Base-by-base conservation (phyloP, 495 filamentous ascomycete species). In the Aspergillus nanangensis region DNA sequence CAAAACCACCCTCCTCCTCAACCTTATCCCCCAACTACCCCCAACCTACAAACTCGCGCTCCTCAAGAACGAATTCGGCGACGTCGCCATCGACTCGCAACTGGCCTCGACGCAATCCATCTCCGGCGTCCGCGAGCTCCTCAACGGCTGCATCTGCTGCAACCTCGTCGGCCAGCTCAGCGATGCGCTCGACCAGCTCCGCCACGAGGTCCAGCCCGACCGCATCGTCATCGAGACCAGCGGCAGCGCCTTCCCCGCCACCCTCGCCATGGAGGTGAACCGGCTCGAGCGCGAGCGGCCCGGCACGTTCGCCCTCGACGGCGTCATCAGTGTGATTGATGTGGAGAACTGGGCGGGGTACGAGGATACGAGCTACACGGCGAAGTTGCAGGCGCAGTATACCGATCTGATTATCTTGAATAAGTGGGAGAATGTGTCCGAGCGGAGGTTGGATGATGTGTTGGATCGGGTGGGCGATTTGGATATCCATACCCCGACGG, bases 301-400 rank as follows among this genome's bases (percentile, higher is more conserved):
- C 0, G 80, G 80, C 0, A 58, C 61, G 8, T 96, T 87, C 55
- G 72, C 79, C 5, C 78, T 97, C 1, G 93, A 98, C 60, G 93
- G 93, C 2, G 90, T 97, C 31, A 80, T 97, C 15, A 86, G 79
- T 36, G 93, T 96, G 3, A 86, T 98, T 40, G 93, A 98, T 63
- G 90, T 93, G 4, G 93, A 97, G 77, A 97, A 97, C 63, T 98
- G 91, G 91, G 74, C 80, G 51, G 93, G 93, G 1, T 98, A 98
- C 59, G 89, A 88, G 52, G 91, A 96, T 69, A 95, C 90, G 10
- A 83, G 77, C 21, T 91, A 87, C 35, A 93, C 89, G 38, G 89
- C 89, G n/a, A 81, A 85, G 59, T 66, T 92, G 38, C 89, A 95
- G 70, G 89, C 88, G 20, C 63, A 74, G 56, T 96, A 95, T 66